These are phyloP conservation scores for Penicillium argentinense DNA, from an alignment of 495 filamentous ascomycete species.

Conservation along the genomic window DNA sequence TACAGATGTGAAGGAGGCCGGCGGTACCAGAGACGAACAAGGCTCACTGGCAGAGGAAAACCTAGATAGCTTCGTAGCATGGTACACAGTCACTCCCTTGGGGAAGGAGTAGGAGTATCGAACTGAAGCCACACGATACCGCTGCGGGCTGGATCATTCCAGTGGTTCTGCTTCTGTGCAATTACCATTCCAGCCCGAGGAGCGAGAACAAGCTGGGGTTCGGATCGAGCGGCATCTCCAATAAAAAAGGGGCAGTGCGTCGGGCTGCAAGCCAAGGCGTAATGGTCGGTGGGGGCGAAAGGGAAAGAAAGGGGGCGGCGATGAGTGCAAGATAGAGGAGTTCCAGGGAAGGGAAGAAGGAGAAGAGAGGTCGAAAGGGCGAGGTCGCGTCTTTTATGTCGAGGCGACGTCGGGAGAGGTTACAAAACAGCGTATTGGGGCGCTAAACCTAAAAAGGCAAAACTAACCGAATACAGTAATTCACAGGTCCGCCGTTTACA, in stretches of 20 bases:
- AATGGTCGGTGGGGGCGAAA: constrained; percentile 18
- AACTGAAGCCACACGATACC: constrained; percentile 10
- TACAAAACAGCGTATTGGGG: constrained; percentile 14
- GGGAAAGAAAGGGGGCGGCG: constrained; percentile 19
- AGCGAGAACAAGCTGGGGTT: constrained; percentile 14
- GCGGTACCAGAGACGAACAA: constrained; percentile 10
- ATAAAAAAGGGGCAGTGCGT: constrained; percentile 21
- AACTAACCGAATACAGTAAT: constrained; percentile 13
- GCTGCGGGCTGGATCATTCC: constrained; percentile 14
- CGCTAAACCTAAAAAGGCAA: constrained; percentile 17
- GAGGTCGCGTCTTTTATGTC: constrained; percentile 7
- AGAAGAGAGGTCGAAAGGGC: background rate
- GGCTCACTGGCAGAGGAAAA: constrained; percentile 1
- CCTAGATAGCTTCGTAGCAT: constrained; percentile 13
- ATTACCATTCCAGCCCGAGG: constrained; percentile 10
- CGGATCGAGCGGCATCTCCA: constrained; percentile 21
- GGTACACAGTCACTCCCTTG: constrained; percentile 3
- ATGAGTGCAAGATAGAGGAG: constrained; percentile 15
- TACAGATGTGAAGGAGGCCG: constrained; percentile 4
- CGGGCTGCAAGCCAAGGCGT: constrained; percentile 14
- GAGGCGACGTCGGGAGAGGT: constrained; percentile 8
- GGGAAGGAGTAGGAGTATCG: constrained; percentile 13
- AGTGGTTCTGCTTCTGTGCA: constrained; percentile 16
- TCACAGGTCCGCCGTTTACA: constrained; percentile 15
- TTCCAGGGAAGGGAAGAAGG: constrained; percentile 4